Base-by-base conservation (phyloP, 75 land plant species). In the Picea glauca region DNA sequence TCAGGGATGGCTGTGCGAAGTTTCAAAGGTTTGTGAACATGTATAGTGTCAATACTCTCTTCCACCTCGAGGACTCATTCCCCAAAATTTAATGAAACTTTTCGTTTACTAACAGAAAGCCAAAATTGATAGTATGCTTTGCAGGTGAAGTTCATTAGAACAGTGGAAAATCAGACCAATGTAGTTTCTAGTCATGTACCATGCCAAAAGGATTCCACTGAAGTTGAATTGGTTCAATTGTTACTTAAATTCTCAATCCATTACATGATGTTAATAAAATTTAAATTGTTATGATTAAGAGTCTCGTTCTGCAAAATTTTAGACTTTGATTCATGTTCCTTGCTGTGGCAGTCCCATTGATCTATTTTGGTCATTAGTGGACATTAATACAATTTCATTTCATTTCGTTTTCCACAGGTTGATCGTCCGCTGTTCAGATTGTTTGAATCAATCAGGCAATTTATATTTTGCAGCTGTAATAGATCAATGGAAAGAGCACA, bases 391-490 rank as follows among this genome's bases (percentile, higher is more conserved):
- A 21, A 58, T 15, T 30, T n/a, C 12, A 58, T 76, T 57, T 13
- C 12, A 46, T 46, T 46, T 46, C 8, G 9, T 50, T 50, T 50
- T 50, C 56, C 11, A 80, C 70, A 92, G 94, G 92, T 90, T 76
- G 77, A 81, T 72, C 76, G 15, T 74, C 58, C 83, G 43, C 79
- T 92, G 59, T 81, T 87, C 81, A 72, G 88, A 58, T 79, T 92
- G 62, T 86, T 84, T 78, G 78, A 81, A 83, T 87, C 85, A 18
- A 21, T 85, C 74, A 88, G 88, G 82, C 13, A 30, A 77, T 58
- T 83, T 1, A 40, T 56, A 17, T 54, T 70, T 73, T 72, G 50
- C 65, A 31, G 62, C 46, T 33, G 21, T 65, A 60, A 74, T 18
- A 62, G 15, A 67, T 79, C 81, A 62, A 54, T 26, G 3, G 66